Base-by-base conservation (phyloP, 2,329 filamentous ascomycete species). In the Neurospora sp. region DNA sequence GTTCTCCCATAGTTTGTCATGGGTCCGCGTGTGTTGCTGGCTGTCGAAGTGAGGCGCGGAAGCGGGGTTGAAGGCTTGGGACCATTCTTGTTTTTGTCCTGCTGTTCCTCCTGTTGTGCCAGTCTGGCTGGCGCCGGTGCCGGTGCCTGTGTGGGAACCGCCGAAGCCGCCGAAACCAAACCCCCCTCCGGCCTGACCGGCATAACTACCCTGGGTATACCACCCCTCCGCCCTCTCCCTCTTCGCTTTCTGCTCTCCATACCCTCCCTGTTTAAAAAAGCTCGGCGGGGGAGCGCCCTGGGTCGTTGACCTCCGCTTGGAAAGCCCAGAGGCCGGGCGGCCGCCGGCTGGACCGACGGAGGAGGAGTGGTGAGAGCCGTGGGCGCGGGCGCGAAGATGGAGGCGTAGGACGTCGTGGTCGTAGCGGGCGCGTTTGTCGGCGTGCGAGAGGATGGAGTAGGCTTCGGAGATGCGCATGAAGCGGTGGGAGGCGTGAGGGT, bases 401-500 rank as follows among this genome's bases (percentile, higher is more conserved):
- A 73, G 78, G 68, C 80, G 82, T 38, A 87, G 79, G 72, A 89
- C 81, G 75, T 93, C 87, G 71, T 89, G 89, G 82, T 99, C 96
- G 83, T 98, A 98, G 75, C 85, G 82, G 72, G 89, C 85, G 76
- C 94, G 93, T 78, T 93, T 93, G 23, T 89, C 84, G 19, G 90
- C 84, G 74, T 90, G 87, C 71, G 89, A 88, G 71, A 97, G 91
- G 66, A 91, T 80, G 70, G 88, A 84, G 84, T 97, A 97, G 75
- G 94, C 93, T 78, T 96, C 91, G 78, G 89, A 91, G 78, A 97
- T 91, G 75, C 88, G 86, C 79, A 93, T 89, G 84, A 97, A 99
- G 78, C 90, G 91, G 70, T 87, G 82, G 4, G 89, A 84, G 72
- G 94, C 91, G 71, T 82, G 78, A 4, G 92, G 91, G 80, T 97